Conservation (phyloP, 306 rosid species). For the Biancaea sappan region DNA sequence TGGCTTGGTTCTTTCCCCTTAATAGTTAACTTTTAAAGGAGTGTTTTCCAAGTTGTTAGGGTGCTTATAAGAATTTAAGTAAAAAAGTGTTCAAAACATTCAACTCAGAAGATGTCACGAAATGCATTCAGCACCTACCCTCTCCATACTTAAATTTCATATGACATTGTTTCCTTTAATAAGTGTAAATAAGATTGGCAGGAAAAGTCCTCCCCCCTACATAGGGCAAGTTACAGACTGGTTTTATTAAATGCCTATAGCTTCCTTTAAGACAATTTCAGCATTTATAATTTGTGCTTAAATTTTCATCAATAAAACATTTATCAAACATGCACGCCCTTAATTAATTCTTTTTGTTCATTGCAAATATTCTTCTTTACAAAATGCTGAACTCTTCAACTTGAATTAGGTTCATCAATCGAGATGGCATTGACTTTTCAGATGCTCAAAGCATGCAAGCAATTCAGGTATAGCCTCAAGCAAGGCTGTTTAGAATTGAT, state of each 20-base stretch:
- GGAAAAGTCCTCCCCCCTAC: too few relatives aligned
- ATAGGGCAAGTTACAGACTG: too few relatives aligned
- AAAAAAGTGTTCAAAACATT: not conserved
- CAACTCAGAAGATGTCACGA: not conserved
- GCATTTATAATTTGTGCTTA: not conserved
- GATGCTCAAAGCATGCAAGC: slow-evolving; percentile 98
- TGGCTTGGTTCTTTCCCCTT: too few relatives aligned
- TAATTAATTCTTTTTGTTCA: not conserved
- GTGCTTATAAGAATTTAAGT: not conserved
- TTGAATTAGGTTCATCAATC: slow-evolving; percentile 78
- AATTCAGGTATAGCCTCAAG: slow-evolving; percentile 65
- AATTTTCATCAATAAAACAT: not conserved
- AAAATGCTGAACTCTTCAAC: slow-evolving; percentile 31
- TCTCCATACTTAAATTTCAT: not conserved
- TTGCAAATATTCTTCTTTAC: slow-evolving; percentile 17
- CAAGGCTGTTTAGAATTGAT: slow-evolving; percentile 34
- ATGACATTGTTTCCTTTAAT: not conserved
- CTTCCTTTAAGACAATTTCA: not conserved
- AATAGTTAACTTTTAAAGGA: too few relatives aligned
- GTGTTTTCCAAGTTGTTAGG: too few relatives aligned
- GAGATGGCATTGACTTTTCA: slow-evolving; percentile 97
- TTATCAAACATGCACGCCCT: not conserved
- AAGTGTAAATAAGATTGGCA: too few relatives aligned
- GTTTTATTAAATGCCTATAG: not conserved
- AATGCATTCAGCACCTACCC: not conserved